These are phyloP conservation scores for Dalbergia cultrata DNA, from an alignment of 306 rosid species.

Conservation along the genomic window DNA sequence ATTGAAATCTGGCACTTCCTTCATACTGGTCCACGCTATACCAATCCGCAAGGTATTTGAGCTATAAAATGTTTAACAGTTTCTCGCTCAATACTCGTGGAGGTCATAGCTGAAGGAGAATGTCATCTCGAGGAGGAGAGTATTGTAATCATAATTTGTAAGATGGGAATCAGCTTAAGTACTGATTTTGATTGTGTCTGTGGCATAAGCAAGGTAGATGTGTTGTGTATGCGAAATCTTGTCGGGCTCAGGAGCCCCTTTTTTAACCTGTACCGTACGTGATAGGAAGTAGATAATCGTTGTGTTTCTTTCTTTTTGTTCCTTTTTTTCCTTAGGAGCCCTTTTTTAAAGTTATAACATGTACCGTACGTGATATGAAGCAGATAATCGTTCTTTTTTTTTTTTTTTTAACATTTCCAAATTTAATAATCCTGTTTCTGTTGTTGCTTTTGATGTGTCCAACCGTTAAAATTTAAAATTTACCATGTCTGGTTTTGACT, in stretches of 20 bases:
- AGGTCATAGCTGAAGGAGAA: constrained; percentile 28
- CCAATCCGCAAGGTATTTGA: constrained; percentile 33
- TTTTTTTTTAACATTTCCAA: neutral
- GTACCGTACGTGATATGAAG: constrained; percentile 12
- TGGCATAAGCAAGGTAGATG: constrained; percentile 1
- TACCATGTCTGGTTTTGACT: no score
- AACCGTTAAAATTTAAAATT: no score
- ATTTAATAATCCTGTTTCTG: neutral
- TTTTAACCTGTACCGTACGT: constrained; percentile 10
- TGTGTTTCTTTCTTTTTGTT: neutral
- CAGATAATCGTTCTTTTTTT: neutral
- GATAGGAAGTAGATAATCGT: neutral
- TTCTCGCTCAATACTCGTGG: constrained; percentile 14
- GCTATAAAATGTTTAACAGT: constrained; percentile 4
- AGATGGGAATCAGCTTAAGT: neutral
- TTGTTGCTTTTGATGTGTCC: neutral
- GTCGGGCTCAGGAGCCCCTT: constrained; percentile 5
- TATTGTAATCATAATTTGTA: constrained; percentile 1
- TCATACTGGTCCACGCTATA: constrained; percentile 13
- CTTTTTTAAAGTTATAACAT: neutral
- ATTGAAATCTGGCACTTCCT: neutral
- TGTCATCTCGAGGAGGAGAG: neutral
- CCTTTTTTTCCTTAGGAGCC: no score
- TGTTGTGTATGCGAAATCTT: constrained; percentile 1
- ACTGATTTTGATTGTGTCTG: constrained; percentile 19